phyloP scores from a whole-genome alignment of 2,329 filamentous ascomycete genomes.

The Aspergillus glaucus region DNA sequence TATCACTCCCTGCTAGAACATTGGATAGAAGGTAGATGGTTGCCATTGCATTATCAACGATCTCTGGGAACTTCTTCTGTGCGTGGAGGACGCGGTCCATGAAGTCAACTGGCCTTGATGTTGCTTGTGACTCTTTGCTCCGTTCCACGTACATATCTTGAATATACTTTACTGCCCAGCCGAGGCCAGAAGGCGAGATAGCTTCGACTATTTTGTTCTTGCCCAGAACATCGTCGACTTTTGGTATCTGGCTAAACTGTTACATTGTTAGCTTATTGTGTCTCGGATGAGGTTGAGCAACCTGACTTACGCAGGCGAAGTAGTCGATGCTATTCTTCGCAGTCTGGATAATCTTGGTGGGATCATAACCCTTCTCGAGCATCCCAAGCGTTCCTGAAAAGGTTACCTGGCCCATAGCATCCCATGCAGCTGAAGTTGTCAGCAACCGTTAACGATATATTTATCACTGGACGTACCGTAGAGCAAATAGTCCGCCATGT shows the following conservation, averaged over 20 bases:
- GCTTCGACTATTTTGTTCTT: not conserved
- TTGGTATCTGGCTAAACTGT: not conserved
- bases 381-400: slow-evolving; percentile 19
- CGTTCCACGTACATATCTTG: not conserved
- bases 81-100: slow-evolving; percentile 14
- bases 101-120: slow-evolving; percentile 7
- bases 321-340: slow-evolving; percentile 14
- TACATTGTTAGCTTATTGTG: not conserved
- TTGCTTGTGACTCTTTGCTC: not conserved
- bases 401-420: slow-evolving; percentile 14
- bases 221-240: not conserved
- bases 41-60: slow-evolving; percentile 10
- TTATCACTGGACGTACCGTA: slow-evolving; percentile 8
- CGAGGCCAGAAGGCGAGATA: not conserved
- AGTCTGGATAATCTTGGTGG: slow-evolving; percentile 11
- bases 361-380: slow-evolving; percentile 15
- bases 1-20: slow-evolving; percentile 27
- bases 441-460: not conserved
- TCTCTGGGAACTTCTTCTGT: slow-evolving; percentile 11
- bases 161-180: not conserved
- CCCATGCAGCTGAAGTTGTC: slow-evolving; percentile 10
- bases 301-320: slow-evolving; percentile 8
- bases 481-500: slow-evolving; percentile 37
- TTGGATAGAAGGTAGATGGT: slow-evolving; percentile 18
- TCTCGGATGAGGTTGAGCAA: not conserved